Base-by-base conservation (phyloP, 495 filamentous ascomycete genomes). In the Aspergillus biplanus region DNA sequence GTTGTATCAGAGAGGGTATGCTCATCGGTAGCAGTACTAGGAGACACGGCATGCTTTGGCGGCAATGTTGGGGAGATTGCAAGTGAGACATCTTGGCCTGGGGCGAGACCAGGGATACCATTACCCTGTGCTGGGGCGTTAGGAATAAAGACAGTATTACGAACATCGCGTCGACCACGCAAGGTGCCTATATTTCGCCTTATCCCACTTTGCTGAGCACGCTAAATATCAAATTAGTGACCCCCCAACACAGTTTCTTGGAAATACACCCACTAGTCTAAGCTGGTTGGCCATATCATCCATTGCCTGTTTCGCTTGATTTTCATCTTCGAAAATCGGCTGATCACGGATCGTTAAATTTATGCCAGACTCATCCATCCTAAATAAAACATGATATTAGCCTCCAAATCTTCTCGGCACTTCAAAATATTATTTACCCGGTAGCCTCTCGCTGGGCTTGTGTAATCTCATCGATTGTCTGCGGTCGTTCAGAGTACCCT, bases 301-400 rank as follows among this genome's bases (percentile, higher is more conserved):
- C 70, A 97, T 81, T 1, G 96, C 95, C 48, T 90, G 89, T 74
- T 95, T 88, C 3, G 92, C 92, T 72, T 96, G 92, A 58, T 82
- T 87, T 66, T 94, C 91, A 71, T 98, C 95, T 75, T 99, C 95
- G 21, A 88, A 87, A 59, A 99, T 96, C 1, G 96, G 94, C 62
- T 96, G 90, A 65, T 92, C 93, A 64, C 92, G 84, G 65, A 99
- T 99, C 62, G 89, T 95, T 32, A 99, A 79, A 72, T 95, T 98
- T 77, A 97, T 90, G 59, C 89, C 82, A 32, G 86, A 81, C 53
- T 91, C 89, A 42, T 92, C 90, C 58, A 75, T 72, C 75, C 73
- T 87, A 81, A 56, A 44, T 13, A 62, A 65, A 63, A 75, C 27
- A 6, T 53, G 11, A 58, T 54, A 67, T 55, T 46, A 31, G 33